Conservation (phyloP, 2,329 filamentous ascomycete species). For the Talaromyces funiculosus region DNA sequence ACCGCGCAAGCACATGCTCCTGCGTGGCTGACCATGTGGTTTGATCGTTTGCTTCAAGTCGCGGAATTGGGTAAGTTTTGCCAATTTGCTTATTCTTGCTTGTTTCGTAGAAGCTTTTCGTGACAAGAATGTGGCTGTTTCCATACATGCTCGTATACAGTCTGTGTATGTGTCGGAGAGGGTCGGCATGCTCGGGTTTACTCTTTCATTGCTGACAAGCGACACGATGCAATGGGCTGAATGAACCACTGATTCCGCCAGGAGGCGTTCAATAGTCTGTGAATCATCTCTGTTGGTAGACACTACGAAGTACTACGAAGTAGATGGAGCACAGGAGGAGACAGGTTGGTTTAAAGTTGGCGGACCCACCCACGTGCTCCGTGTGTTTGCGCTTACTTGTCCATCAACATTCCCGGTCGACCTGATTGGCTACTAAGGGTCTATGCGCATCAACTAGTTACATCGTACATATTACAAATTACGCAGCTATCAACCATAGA, state of each 20-base stretch:
- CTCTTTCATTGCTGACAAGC: background rate
- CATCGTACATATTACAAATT: too few relatives aligned
- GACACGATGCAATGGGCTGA: background rate
- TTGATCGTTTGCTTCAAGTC: background rate
- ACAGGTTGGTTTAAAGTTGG: constrained; percentile 4
- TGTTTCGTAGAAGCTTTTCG: background rate
- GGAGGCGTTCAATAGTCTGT: background rate
- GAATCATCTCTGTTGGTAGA: background rate
- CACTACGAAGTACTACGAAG: too few relatives aligned
- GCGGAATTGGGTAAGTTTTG: background rate
- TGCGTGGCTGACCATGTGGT: background rate
- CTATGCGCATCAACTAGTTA: too few relatives aligned
- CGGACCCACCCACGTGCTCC: constrained; percentile 4
- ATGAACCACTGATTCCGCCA: background rate
- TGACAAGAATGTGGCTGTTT: background rate
- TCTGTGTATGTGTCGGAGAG: background rate
- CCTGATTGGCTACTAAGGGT: background rate
- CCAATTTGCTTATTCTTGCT: background rate
- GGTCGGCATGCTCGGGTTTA: too few relatives aligned
- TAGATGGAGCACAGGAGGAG: too few relatives aligned
- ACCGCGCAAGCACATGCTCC: background rate
- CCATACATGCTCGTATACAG: background rate
- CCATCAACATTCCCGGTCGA: background rate
- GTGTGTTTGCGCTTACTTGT: background rate
- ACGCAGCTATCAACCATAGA: too few relatives aligned